phyloP scores from a whole-genome alignment of 805 yeast species.

The Barnettozyma californica region DNA sequence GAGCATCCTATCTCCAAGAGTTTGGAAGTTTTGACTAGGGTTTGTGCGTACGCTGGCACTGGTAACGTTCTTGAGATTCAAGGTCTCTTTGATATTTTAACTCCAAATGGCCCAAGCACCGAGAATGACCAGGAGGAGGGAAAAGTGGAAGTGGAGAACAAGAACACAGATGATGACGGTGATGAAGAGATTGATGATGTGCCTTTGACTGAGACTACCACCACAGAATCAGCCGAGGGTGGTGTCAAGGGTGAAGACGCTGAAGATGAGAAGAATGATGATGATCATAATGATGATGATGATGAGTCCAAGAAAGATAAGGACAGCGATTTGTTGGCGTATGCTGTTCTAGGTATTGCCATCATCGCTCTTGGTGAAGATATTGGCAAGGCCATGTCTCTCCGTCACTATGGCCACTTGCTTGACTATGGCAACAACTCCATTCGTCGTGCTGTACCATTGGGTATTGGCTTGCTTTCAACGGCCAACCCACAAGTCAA shows the following conservation, averaged over 20 bases:
- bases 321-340: constrained; percentile 47
- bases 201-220: constrained; percentile 23
- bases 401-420: constrained; percentile 94
- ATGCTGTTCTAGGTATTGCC: constrained; percentile 92
- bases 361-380: constrained; percentile 96
- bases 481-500: constrained; percentile 95
- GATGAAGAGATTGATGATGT: constrained; percentile 25
- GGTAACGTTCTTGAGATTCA: constrained; percentile 96
- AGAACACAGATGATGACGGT: constrained; percentile 28
- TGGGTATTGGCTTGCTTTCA: constrained; percentile 95
- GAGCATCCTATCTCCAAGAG: constrained; percentile 92
- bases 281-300: constrained; percentile 14
- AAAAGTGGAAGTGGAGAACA: constrained; percentile 28
- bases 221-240: constrained; percentile 25
- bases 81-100: constrained; percentile 81
- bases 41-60: constrained; percentile 95
- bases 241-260: constrained; percentile 26
- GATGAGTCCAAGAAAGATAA: constrained; percentile 19
- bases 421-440: constrained; percentile 96
- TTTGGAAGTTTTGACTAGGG: constrained; percentile 81
- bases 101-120: constrained; percentile 56
- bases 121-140: constrained; percentile 49
- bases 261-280: constrained; percentile 27
- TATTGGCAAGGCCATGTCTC: constrained; percentile 94
- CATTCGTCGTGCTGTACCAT: constrained; percentile 90